Conservation (phyloP, 495 filamentous ascomycete genomes). For the Xanthoparmelia taractica region DNA sequence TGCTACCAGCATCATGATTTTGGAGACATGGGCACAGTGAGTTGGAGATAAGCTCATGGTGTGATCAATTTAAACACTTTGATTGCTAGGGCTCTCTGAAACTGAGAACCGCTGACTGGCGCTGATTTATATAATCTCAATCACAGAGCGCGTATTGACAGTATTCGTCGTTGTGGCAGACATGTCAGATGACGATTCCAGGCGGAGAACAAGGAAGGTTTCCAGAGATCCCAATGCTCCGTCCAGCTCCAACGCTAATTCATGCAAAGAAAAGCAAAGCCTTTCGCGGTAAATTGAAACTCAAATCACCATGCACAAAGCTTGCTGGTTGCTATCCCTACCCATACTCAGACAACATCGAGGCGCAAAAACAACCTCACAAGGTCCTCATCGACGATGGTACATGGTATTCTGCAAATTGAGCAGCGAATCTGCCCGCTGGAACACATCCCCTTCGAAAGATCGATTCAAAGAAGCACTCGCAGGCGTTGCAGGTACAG, state of each 20-base stretch:
- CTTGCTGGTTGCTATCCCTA: background rate
- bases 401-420: slow-evolving; percentile 41
- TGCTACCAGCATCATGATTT: too few species aligned
- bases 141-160: background rate
- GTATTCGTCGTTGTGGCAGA: background rate
- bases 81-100: background rate
- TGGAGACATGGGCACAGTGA: too few species aligned
- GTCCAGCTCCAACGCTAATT: slow-evolving; percentile 14
- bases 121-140: background rate
- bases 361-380: background rate
- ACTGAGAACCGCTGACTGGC: background rate
- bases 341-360: background rate
- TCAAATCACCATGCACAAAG: background rate
- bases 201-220: slow-evolving; percentile 6
- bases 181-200: background rate
- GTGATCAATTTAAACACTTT: too few species aligned
- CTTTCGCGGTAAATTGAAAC: background rate
- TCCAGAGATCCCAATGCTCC: slow-evolving; percentile 6
- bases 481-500: slow-evolving; percentile 62
- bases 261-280: slow-evolving; percentile 4
- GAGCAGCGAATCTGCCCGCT: slow-evolving; percentile 63
- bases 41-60: too few species aligned
- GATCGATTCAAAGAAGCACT: slow-evolving; percentile 57
- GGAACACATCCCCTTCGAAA: slow-evolving; percentile 64
- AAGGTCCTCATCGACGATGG: slow-evolving; percentile 9